phyloP scores from a whole-genome alignment of 305 asterid species.

The Fraxinus platypoda region DNA sequence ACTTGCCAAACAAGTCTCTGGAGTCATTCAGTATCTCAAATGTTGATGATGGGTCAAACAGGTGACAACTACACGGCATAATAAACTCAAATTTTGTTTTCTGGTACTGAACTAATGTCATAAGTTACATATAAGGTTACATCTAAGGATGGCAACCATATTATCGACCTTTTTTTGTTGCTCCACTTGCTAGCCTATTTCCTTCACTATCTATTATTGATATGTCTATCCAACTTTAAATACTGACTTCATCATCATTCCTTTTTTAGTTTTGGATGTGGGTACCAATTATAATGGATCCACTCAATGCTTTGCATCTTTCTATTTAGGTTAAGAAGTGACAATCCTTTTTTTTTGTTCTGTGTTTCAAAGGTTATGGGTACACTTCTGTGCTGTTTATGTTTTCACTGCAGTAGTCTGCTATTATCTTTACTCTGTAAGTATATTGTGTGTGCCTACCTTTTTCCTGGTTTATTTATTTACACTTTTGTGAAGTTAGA shows the following conservation, averaged over 20 bases:
- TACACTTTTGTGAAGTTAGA: not conserved
- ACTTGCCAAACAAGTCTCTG: slow-evolving; percentile 73
- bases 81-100: slow-evolving; percentile 11
- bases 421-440: slow-evolving; percentile 89
- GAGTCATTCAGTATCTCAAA: slow-evolving; percentile 89
- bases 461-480: slow-evolving; percentile 19
- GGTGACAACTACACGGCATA: slow-evolving; percentile 43
- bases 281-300: not conserved
- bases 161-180: not conserved
- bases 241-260: not conserved
- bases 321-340: slow-evolving; percentile 19
- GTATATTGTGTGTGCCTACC: slow-evolving; percentile 33
- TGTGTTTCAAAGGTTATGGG: slow-evolving; percentile 78
- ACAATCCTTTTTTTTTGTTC: slow-evolving; percentile 27
- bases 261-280: not conserved
- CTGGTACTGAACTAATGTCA: not conserved
- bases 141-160: not conserved
- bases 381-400: slow-evolving; percentile 87
- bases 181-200: not conserved
- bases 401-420: slow-evolving; percentile 87
- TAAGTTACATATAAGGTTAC: not conserved
- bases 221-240: not conserved
- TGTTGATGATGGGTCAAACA: slow-evolving; percentile 85
- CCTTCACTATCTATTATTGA: not conserved
- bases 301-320: not conserved